Percentiles rank a stretch among this genome's conserved stretches.
Evolutionary conservation across 371 early-diverging fungal species (phyloP).

Genomic region (Gilbertella persicaria): DNA sequence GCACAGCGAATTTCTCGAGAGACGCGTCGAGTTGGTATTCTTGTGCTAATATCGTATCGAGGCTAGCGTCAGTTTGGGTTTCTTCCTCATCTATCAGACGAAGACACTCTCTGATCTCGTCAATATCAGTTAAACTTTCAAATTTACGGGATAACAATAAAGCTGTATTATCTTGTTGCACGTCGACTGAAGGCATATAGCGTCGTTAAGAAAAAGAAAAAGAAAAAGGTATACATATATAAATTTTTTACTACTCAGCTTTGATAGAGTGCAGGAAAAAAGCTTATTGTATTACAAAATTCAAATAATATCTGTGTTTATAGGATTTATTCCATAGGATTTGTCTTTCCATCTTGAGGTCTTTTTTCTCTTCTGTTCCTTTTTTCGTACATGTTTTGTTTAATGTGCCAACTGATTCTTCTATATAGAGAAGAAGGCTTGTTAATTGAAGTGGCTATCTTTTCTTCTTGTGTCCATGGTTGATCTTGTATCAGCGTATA

Average conservation of each 20-base stretch:
- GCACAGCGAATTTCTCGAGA: slow-evolving; percentile 38
- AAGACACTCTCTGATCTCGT: slow-evolving; percentile 67
- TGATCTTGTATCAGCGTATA: slow-evolving; percentile 19
- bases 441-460: slow-evolving; percentile 6
- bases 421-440: slow-evolving; percentile 5
- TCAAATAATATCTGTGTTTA: too few species aligned
- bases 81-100: slow-evolving; percentile 68
- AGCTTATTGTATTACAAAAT: too few species aligned
- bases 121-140: slow-evolving; percentile 58
- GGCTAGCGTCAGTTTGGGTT: slow-evolving; percentile 60
- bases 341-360: slow-evolving; percentile 40
- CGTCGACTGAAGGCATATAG: background rate
- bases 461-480: background rate
- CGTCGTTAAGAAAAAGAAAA: too few species aligned
- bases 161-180: background rate
- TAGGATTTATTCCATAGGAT: slow-evolving; percentile 27
- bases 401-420: slow-evolving; percentile 18
- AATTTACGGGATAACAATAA: slow-evolving; percentile 8
- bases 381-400: slow-evolving; percentile 12
- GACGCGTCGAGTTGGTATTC: slow-evolving; percentile 28
- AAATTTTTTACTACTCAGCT: too few species aligned
- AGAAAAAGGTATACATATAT: too few species aligned
- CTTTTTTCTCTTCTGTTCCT: slow-evolving; percentile 22
- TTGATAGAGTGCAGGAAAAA: too few species aligned
- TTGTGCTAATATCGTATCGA: slow-evolving; percentile 57